A percentile compares a stretch with the other conserved stretches of the same genome.
These are phyloP conservation scores for Mortierella sp. DNA, from an alignment of 371 early-diverging fungal species.

Conservation along the genomic window DNA sequence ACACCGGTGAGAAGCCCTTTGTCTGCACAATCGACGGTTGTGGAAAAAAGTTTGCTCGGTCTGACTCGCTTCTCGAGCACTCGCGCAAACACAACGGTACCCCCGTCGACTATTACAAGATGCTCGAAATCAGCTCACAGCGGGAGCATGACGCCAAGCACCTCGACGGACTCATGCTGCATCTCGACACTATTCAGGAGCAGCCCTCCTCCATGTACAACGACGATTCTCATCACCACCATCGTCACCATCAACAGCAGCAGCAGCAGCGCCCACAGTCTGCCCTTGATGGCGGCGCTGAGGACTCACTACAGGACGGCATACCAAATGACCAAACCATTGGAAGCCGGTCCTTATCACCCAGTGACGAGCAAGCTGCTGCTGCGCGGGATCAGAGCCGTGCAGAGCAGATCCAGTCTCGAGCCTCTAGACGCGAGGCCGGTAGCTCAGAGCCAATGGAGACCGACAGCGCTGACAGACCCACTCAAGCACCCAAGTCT, in stretches of 20 bases:
- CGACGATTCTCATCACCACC: background rate
- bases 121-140: slow-evolving; percentile 32
- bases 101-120: slow-evolving; percentile 36
- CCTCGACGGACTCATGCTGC: slow-evolving; percentile 32
- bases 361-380: background rate
- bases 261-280: background rate
- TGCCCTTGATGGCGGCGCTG: background rate
- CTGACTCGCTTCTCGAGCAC: slow-evolving; percentile 39
- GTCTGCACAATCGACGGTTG: slow-evolving; percentile 58
- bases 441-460: slow-evolving; percentile 6
- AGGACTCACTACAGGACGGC: slow-evolving; percentile 1
- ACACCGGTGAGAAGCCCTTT: slow-evolving; percentile 62
- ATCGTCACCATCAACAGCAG: background rate
- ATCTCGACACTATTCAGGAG: slow-evolving; percentile 40
- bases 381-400: background rate
- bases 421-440: background rate
- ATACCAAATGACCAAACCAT: background rate
- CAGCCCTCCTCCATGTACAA: slow-evolving; percentile 12
- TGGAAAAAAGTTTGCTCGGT: slow-evolving; percentile 57
- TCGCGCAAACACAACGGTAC: slow-evolving; percentile 44
- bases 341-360: slow-evolving; percentile 7
- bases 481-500: background rate
- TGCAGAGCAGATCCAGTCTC: background rate
- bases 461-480: background rate
- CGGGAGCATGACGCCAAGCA: slow-evolving; percentile 38